Conservation (phyloP, 257 asterid species). For the Ehretia macrophylla region DNA sequence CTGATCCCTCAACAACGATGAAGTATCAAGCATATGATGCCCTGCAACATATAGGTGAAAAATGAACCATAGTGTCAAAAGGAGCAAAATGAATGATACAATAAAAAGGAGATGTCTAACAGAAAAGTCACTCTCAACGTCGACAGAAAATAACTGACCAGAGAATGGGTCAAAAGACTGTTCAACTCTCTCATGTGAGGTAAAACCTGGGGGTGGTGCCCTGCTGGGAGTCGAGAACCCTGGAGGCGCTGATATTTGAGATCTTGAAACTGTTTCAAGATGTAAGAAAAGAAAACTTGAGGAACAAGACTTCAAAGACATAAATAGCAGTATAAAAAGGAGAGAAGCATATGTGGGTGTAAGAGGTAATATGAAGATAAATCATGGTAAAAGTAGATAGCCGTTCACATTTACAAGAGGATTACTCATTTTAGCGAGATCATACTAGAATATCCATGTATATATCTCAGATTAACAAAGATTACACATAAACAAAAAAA, state of each 20-base stretch:
- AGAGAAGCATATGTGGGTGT: neutral
- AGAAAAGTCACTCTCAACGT: neutral
- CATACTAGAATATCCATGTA: too few species aligned
- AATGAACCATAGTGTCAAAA: neutral
- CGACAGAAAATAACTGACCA: conserved; percentile 39
- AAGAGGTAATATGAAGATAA: neutral
- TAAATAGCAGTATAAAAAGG: neutral
- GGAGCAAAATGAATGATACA: neutral
- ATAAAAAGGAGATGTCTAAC: neutral
- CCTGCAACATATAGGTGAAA: conserved; percentile 43
- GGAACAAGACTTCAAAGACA: neutral
- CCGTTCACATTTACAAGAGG: too few species aligned
- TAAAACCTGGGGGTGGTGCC: conserved; percentile 92
- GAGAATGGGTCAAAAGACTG: conserved; percentile 42
- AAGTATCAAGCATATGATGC: conserved; percentile 41
- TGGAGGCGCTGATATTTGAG: conserved; percentile 92
- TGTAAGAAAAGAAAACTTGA: conserved; percentile 5
- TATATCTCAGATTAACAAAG: too few species aligned
- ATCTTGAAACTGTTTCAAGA: conserved; percentile 59
- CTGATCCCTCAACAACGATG: conserved; percentile 54
- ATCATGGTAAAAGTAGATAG: conserved; percentile 8
- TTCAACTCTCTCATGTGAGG: conserved; percentile 62
- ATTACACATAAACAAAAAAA: too few species aligned
- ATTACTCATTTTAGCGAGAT: too few species aligned
- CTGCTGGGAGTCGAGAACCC: conserved; percentile 80